Evolutionary conservation across 1,139 yeast species (phyloP).

Genomic region (Debaryomyces sp.): DNA sequence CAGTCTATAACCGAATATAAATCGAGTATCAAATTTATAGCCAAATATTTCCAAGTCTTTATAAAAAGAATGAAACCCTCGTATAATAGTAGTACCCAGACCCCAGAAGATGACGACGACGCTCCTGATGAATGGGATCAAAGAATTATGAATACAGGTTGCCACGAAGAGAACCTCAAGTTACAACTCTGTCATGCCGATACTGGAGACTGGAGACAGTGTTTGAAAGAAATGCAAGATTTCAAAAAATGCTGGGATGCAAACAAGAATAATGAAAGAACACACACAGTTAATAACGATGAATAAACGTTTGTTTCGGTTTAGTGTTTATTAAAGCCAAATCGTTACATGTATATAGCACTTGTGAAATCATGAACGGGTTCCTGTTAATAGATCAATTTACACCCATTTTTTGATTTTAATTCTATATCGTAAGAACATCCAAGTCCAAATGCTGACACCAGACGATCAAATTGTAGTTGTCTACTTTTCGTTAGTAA

Average conservation of each 20-base stretch:
- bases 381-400: neutral
- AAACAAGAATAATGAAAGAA: conserved; percentile 59
- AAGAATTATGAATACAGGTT: conserved; percentile 72
- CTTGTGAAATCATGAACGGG: neutral
- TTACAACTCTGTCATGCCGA: conserved; percentile 79
- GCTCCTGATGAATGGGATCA: conserved; percentile 78
- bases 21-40: neutral
- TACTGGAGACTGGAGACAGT: conserved; percentile 77
- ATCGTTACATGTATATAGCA: neutral
- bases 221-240: conserved; percentile 66
- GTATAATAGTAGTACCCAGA: neutral
- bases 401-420: neutral
- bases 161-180: conserved; percentile 67
- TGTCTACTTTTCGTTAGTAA: neutral
- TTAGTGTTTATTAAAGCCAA: neutral
- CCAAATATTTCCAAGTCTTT: neutral
- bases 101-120: conserved; percentile 43
- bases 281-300: conserved; percentile 49
- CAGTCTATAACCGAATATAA: neutral
- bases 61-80: neutral
- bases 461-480: too few species aligned
- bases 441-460: neutral
- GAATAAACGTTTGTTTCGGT: conserved; percentile 14
- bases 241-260: conserved; percentile 69
- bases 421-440: neutral